Conservation (phyloP, 257 asterid species). For the Ajuga chamaepitys region DNA sequence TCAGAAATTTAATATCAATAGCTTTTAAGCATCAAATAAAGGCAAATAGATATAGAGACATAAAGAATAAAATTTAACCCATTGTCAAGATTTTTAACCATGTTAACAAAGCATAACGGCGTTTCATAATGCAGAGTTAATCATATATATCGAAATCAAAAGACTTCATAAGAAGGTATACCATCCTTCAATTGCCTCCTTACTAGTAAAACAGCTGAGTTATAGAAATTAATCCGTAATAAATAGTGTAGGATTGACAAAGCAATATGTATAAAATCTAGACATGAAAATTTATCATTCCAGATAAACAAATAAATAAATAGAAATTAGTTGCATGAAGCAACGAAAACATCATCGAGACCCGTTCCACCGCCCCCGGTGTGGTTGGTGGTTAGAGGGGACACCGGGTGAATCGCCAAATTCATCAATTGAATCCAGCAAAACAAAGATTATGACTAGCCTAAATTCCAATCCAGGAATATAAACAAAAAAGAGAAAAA, state of each 20-base stretch:
- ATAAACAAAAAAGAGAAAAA: too few species aligned
- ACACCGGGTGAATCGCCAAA: background rate
- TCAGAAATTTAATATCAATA: slow-evolving; percentile 10
- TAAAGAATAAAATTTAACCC: background rate
- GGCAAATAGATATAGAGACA: background rate
- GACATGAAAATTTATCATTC: background rate
- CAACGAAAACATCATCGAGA: background rate
- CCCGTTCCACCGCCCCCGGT: background rate
- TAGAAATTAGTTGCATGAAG: background rate
- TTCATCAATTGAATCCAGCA: background rate
- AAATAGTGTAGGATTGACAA: background rate
- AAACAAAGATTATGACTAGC: background rate
- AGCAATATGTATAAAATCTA: background rate
- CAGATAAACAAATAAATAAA: background rate
- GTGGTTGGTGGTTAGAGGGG: too few species aligned
- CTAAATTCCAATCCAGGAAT: too few species aligned
- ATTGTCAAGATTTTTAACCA: background rate
- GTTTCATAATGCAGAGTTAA: background rate
- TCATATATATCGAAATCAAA: background rate
- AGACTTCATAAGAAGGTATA: background rate
- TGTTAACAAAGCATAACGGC: background rate
- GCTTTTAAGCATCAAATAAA: background rate
- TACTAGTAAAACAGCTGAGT: background rate
- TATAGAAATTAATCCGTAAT: background rate
- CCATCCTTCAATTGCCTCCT: background rate